Evolutionary conservation across 257 asterid genomes (phyloP), one percentile per base, ranked within the genome.

Genomic region (Solanum arcanum): DNA sequence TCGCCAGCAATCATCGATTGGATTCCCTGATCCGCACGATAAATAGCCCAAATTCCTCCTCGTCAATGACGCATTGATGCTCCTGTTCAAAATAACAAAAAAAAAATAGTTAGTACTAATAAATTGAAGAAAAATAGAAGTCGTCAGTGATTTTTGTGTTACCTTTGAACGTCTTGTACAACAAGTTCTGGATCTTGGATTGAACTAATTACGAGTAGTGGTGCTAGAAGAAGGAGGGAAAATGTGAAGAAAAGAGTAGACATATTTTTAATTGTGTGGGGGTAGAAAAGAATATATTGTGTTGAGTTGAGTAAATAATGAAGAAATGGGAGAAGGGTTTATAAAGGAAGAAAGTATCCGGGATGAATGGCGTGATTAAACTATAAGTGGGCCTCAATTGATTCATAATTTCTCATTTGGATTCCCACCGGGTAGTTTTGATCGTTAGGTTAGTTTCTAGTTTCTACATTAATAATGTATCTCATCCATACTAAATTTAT

Each of bases 1-100:
- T 39, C 96, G 92, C 98, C 98, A 95, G 92, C 98, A 94, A 49
- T 94, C 97, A 74, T 95, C 98, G 11, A 95, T 90, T 0, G 98
- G 98, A 89, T 95, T 95, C 15, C 98, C 98, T 1, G 98, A 91
- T 7, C 91, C 87, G 70, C 98, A 95, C 0, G 98, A 94, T 8
- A 92, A 86, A 80, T 88, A 92, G 0, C 91, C 94, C 68, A 95
- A 86, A 89, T 84, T 92, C 90, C 98, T 93, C 83, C 97, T 90
- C 0, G 87, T 46, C 80, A 84, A 14, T 62, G 98, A 93, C 8
- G 95, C 94, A 88, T 94, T 95, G 2, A 93, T 93, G 84, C 94
- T 93, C 92, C 94, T 94, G 87, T 21, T 16, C 39, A 25, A 27
- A 9, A 25, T 9, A 81, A 4, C 8, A 78, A 69, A 86, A 75